Evolutionary conservation across 2,329 filamentous ascomycete species (phyloP).

Genomic region (Zasmidium citrigriseum): DNA sequence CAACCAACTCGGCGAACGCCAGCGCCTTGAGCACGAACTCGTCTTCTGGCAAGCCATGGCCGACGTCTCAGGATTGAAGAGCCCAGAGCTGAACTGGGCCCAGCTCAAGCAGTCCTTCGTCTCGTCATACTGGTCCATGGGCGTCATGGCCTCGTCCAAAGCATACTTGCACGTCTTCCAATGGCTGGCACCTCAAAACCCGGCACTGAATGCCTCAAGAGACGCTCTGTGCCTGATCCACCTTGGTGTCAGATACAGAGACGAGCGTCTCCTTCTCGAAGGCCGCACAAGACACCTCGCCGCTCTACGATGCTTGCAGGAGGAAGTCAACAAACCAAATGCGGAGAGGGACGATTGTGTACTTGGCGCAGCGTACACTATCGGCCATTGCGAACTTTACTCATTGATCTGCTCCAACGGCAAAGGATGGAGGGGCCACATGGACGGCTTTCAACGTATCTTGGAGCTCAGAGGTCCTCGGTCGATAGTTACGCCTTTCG

Average conservation of each 20-base stretch:
- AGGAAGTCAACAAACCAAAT: not conserved
- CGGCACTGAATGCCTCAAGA: not conserved
- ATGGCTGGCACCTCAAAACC: constrained; percentile 1
- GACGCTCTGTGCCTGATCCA: constrained; percentile 2
- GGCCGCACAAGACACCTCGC: not conserved
- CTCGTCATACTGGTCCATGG: constrained; percentile 1
- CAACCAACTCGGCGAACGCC: not conserved
- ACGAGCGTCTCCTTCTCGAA: constrained; percentile 2
- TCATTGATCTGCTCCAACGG: not conserved
- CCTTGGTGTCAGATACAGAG: not conserved
- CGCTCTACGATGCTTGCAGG: not conserved
- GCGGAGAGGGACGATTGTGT: not conserved
- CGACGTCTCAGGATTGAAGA: not conserved
- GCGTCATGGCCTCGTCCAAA: not conserved
- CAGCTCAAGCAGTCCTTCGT: constrained; percentile 5
- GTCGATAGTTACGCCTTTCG: not conserved
- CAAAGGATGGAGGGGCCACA: constrained; percentile 1
- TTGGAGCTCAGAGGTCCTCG: not conserved
- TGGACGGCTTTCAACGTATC: not conserved
- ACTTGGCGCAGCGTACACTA: constrained; percentile 1
- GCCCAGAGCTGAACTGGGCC: not conserved
- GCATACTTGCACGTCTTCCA: constrained; percentile 4
- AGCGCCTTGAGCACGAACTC: not conserved
- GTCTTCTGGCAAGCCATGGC: constrained; percentile 6
- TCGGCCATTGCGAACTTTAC: constrained; percentile 1